Conservation (phyloP, 148 eudicot genomes). For the Simmondsia chinensis region DNA sequence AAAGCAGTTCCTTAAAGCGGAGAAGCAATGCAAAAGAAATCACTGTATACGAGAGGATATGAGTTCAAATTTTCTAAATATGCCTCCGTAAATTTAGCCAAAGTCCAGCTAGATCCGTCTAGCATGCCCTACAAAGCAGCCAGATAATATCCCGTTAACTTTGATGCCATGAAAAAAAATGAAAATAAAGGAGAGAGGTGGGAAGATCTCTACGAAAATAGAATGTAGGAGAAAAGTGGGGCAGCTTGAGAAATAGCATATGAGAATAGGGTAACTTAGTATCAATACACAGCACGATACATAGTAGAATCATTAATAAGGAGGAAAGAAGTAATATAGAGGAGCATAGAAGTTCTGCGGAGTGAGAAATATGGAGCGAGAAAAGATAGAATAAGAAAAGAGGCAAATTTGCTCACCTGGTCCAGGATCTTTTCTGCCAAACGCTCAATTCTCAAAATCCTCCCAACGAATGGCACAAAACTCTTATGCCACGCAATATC, state of each 20-base stretch:
- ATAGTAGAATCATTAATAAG: too few relatives aligned
- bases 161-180: too few relatives aligned
- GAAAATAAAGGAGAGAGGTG: neutral
- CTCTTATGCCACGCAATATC: slow-evolving; percentile 61
- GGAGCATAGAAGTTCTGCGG: neutral
- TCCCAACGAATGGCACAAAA: slow-evolving; percentile 63
- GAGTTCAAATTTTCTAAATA: slow-evolving; percentile 53
- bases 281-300: too few relatives aligned
- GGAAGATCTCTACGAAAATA: neutral
- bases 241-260: neutral
- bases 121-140: slow-evolving; percentile 31
- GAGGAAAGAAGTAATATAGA: neutral
- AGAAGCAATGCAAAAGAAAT: neutral
- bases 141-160: neutral
- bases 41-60: slow-evolving; percentile 55
- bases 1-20: too few relatives aligned
- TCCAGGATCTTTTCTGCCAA: slow-evolving; percentile 74
- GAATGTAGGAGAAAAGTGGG: neutral
- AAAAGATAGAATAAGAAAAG: neutral
- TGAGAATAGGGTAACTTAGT: neutral
- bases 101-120: slow-evolving; percentile 56
- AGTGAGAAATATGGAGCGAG: neutral
- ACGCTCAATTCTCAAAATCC: slow-evolving; percentile 78
- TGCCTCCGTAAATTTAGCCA: slow-evolving; percentile 53
- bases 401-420: slow-evolving; percentile 36